phyloP scores from a whole-genome alignment of 73 alveolate genomes.

The Symbiodinium pilosum region DNA sequence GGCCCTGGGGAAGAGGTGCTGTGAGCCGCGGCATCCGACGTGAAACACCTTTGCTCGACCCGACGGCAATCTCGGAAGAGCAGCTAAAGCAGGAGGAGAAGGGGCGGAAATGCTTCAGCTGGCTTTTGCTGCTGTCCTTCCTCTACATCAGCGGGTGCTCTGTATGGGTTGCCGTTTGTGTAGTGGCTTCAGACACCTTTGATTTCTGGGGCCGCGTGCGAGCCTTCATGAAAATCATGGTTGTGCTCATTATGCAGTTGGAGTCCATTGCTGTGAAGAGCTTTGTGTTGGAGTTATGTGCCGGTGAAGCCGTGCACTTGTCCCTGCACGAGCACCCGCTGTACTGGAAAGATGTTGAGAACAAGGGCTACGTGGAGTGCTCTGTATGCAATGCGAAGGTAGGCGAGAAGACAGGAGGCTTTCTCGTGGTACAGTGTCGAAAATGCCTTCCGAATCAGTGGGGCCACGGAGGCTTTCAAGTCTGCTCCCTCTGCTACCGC shows the following conservation, averaged over 20 bases:
- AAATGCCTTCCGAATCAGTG: neutral
- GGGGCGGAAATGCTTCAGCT: neutral
- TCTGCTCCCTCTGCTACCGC: neutral
- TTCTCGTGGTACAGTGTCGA: slow-evolving; percentile 12
- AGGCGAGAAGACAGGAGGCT: slow-evolving; percentile 58
- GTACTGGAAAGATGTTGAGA: slow-evolving; percentile 54
- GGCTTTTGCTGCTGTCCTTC: neutral
- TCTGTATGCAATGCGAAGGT: slow-evolving; percentile 75
- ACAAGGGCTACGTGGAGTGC: slow-evolving; percentile 82
- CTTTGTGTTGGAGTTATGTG: neutral
- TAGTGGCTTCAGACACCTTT: slow-evolving; percentile 33
- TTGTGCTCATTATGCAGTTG: slow-evolving; percentile 70
- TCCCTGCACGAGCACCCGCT: slow-evolving; percentile 70
- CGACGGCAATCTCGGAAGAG: neutral
- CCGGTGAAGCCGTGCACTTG: neutral
- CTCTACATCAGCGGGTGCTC: neutral
- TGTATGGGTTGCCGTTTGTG: neutral
- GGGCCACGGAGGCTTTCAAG: neutral
- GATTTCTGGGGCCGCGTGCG: slow-evolving; percentile 32
- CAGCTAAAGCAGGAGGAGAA: neutral
- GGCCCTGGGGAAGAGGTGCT: neutral
- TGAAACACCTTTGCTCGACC: neutral
- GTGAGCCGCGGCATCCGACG: neutral
- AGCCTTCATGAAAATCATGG: slow-evolving; percentile 26
- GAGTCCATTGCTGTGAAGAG: slow-evolving; percentile 50